Base-by-base conservation (phyloP, 2,329 filamentous ascomycete species). In the Fonsecaea multimorphosa region DNA sequence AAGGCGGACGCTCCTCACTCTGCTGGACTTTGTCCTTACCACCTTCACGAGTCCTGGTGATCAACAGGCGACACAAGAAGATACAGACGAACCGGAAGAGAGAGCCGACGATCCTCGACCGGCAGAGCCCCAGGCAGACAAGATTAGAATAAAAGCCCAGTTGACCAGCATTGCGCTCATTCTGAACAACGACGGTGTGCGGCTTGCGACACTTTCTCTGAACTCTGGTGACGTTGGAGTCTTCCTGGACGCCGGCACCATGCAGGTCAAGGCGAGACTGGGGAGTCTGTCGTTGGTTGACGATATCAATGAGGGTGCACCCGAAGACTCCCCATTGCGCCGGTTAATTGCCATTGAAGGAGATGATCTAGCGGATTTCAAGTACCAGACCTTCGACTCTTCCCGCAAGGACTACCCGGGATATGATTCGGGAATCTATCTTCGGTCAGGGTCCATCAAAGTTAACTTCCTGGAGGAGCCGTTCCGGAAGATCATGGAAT, bases 391-490 rank as follows among this genome's bases (percentile, higher is more conserved):
- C 0, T 99, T 96, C 72, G 93, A 98, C 76, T 78, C 89, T 0
- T 84, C 85, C 24, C 88, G 89, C 64, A 86, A 90, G 60, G 84
- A 87, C 11, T 98, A 98, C 73, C 96, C 95, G 5, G 96, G 95
- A 11, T 97, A 98, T 74, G 94, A 98, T 75, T 95, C 92, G 14
- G 94, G 93, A 1, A 88, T 99, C 32, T 96, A 88, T 74, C 82
- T 99, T 11, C 89, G 94, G 38, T 94, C 95, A 19, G 95, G 95
- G 1, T 99, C 95, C 0, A 90, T 99, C 77, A 98, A 96, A 79
- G 84, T 99, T 75, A 98, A 97, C 76, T 99, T 99, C 76, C 81
- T 98, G 3, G 94, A 97, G 68, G 96, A 99, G 77, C 95, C 95
- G 0, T 97, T 98, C 82, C 88, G 95, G 59, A 98, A 98, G 79